Base-by-base conservation (phyloP, 75 land plant genomes). In the Picea glauca region DNA sequence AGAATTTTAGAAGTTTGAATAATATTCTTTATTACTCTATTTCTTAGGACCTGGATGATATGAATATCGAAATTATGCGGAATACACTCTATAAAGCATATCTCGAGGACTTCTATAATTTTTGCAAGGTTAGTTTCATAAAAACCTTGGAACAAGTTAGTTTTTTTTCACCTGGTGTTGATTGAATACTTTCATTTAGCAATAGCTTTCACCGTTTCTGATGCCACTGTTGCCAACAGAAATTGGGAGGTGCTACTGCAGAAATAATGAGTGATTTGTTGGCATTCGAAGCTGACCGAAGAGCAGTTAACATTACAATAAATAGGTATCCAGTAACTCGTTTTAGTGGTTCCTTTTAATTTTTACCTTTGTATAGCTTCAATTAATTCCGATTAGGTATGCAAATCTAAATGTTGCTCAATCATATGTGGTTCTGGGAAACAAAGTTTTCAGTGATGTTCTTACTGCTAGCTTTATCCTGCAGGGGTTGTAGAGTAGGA, bases 221-320 rank as follows among this genome's bases (percentile, higher is more conserved):
- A 70, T 70, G n/a, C 72, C 30, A 63, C 30, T 13, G 63, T 76
- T 64, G 59, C 5, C 20, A 30, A 21, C 74, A 72, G 74, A 72
- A 72, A 32, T 21, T 72, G 20, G 74, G 74, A 72, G 74, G 74
- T 15, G 74, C 74, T 72, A 72, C 74, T 32, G 74, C 74, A 17
- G 93, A 91, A 78, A 90, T 96, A 18, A 96, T 96, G 99, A 94
- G 90, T 86, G 98, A 94, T 83, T 89, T 96, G 35, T 89, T 96
- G 7, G 78, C 98, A 7, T 96, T 94, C 88, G 99, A 96, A 86
- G 99, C 99, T 58, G 99, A 96, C 38, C 83, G 98, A 63, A 91
- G 99, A 60, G 98, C 99, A 80, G 93, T 96, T 38, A 94, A 94
- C 80, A 96, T 96, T 35, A 92, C 93, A 5, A 94, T 96, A 62